Evolutionary conservation across 148 eudicot species (phyloP), one percentile per base, ranked within the genome.

Genomic region (Talinum fruticosum): DNA sequence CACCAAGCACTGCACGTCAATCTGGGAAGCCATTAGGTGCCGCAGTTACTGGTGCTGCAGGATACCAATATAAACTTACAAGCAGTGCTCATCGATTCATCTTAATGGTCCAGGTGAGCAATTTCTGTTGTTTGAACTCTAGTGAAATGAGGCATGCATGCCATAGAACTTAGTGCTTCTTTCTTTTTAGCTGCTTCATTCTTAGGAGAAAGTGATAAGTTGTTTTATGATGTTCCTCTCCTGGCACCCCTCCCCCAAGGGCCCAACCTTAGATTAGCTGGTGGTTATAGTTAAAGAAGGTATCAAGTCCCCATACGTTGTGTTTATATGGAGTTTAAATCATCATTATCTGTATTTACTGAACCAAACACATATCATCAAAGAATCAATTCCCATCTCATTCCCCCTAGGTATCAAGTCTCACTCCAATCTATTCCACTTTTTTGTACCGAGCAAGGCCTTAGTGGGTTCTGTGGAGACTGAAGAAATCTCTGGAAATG

Each of bases 51-150:
- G 75, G 81, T 62, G 77, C 79, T 37, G 32, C 81, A 62, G 86
- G 87, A 28, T 81, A 89, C 83, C 97, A 92, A 79, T 89, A 88
- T 82, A 95, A 91, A 78, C 96, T 95, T 76, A 91, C 99, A 70
- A 92, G 96, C 82, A 95, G 99, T 89, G 97, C 99, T 77, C 97
- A 92, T 83, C 90, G 97, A 72, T 91, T 95, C 82, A 92, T 90
- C 80, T 38, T 79, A 83, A 92, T 95, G 99, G 94, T 95, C 77
- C 99, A 95, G 97, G 99, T 92, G 80, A 86, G 77, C 78, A 74
- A 47, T 54, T 69, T 76, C 64, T 65, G 66, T 61, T 34, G 23
- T 30, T 28, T 71, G 26, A 38, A 36, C 57, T 51, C 4, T 51
- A 19, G 57, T 51, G 57, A 18, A 51, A 15, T 51, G 57, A n/a